Percentiles rank a stretch among this genome's conserved stretches.
Evolutionary conservation across 257 asterid species (phyloP).

Genomic region (Solanum gracilifrons): DNA sequence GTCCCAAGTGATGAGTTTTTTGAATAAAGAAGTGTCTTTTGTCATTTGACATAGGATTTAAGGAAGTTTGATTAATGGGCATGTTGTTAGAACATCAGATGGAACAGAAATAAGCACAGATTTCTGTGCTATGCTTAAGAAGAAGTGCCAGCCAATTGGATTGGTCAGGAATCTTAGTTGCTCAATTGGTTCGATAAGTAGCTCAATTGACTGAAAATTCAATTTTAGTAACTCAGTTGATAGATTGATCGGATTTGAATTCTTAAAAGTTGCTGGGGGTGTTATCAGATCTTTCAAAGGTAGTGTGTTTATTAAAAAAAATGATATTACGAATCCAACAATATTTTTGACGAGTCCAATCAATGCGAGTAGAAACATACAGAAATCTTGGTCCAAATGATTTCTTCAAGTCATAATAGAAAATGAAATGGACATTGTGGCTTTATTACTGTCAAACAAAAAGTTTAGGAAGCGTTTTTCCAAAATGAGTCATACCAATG

Average conservation of each 20-base stretch:
- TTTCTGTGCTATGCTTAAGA: background rate
- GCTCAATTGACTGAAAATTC: background rate
- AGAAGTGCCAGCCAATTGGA: background rate
- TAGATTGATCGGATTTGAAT: background rate
- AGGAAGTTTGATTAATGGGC: background rate
- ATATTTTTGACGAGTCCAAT: too few species aligned
- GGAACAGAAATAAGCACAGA: background rate
- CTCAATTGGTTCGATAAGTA: background rate
- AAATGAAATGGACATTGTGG: background rate
- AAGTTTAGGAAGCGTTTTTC: background rate
- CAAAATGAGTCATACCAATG: background rate
- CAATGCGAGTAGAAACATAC: background rate
- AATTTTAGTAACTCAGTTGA: background rate
- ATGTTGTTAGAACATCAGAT: background rate
- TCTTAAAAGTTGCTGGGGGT: background rate
- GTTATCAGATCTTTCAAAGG: background rate
- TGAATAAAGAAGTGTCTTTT: background rate
- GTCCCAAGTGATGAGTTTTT: background rate
- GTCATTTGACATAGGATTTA: background rate
- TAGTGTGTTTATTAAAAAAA: background rate
- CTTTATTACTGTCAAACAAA: background rate
- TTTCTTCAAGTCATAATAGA: background rate
- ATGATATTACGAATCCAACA: rapidly evolving
- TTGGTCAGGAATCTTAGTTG: too few species aligned
- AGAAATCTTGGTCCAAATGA: background rate